Percentiles rank a stretch among this genome's conserved stretches.
Evolutionary conservation across 495 filamentous ascomycete species (phyloP).

Genomic region (Neurospora sp.): DNA sequence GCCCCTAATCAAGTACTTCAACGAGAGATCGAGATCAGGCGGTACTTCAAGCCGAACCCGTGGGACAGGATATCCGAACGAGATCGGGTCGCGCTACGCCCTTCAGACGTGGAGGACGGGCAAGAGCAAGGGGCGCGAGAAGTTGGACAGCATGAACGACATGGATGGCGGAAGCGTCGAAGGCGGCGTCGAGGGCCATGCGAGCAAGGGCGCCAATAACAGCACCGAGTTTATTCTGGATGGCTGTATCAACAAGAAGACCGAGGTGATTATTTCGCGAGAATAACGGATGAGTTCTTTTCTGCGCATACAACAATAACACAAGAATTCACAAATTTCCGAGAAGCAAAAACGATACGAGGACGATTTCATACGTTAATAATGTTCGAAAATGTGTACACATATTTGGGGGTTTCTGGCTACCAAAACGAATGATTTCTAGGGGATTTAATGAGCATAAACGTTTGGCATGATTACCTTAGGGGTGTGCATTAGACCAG

Average conservation of each 20-base stretch:
- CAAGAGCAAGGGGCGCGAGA: conserved; percentile 5
- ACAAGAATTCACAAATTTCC: neutral
- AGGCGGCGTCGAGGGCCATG: conserved; percentile 11
- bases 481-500: neutral
- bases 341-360: neutral
- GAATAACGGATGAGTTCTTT: neutral
- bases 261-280: conserved; percentile 15
- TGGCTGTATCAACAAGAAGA: conserved; percentile 16
- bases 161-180: conserved; percentile 12
- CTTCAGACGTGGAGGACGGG: conserved; percentile 12
- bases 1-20: conserved; percentile 36
- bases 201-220: conserved; percentile 6
- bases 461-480: neutral
- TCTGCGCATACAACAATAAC: neutral
- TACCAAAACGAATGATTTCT: neutral
- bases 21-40: conserved; percentile 11
- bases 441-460: neutral
- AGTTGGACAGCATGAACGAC: conserved; percentile 13
- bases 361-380: neutral
- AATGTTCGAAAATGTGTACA: neutral
- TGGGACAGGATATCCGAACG: conserved; percentile 37
- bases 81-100: conserved; percentile 11
- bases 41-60: conserved; percentile 15
- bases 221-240: conserved; percentile 16
- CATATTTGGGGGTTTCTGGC: neutral